Evolutionary conservation across 371 early-diverging fungal species (phyloP).

Genomic region (Catenaria anguillulae): DNA sequence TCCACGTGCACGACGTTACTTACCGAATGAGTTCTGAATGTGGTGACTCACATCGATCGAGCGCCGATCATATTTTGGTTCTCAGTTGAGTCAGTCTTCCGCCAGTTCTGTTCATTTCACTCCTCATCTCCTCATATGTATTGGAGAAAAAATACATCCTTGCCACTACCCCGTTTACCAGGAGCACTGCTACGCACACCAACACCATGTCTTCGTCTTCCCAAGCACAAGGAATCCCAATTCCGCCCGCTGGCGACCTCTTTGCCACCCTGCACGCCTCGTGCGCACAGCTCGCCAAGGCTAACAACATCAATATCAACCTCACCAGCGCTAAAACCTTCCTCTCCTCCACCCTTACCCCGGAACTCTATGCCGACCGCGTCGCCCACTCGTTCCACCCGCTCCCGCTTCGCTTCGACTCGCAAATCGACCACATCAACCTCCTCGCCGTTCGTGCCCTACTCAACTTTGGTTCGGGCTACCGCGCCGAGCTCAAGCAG

Average conservation of each 20-base stretch:
- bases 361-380: not conserved
- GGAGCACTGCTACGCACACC: too few relatives aligned
- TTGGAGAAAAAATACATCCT: too few relatives aligned
- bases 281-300: not conserved
- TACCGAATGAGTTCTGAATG: too few relatives aligned
- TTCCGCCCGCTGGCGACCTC: not conserved
- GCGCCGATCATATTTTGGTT: too few relatives aligned
- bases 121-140: too few relatives aligned
- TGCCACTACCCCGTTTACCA: too few relatives aligned
- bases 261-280: not conserved
- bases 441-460: slow-evolving; percentile 15
- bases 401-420: slow-evolving; percentile 20
- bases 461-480: slow-evolving; percentile 17
- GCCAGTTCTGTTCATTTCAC: too few relatives aligned
- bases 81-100: too few relatives aligned
- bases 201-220: too few relatives aligned
- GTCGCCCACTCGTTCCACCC: not conserved
- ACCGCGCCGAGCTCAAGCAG: slow-evolving; percentile 10
- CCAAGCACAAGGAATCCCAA: too few relatives aligned
- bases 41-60: too few relatives aligned
- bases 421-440: slow-evolving; percentile 15
- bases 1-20: too few relatives aligned
- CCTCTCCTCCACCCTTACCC: not conserved
- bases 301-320: not conserved
- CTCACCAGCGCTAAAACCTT: not conserved